Base-by-base conservation (phyloP, 768 basidiomycete species). In the Coprinellus aureogranulatus region DNA sequence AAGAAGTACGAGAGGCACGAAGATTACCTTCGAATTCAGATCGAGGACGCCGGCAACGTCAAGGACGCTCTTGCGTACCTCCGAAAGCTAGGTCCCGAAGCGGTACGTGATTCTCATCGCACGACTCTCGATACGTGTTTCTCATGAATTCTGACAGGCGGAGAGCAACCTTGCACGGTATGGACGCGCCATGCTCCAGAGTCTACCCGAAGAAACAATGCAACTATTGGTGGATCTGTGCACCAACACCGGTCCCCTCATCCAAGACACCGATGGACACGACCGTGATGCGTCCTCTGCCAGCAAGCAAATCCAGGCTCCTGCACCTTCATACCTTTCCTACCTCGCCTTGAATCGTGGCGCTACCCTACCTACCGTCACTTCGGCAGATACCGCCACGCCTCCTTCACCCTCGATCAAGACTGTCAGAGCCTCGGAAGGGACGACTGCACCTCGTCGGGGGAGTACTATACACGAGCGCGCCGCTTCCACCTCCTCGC, bases 171-270 rank as follows among this genome's bases (percentile, higher is more conserved):
- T 98, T 18, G 86, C 90, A 4, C 79, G 90, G 41, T 97, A 98
- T 67, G 96, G 95, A 2, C 86, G 90, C 5, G 89, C 88, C 0
- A 81, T 99, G 76, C 79, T 99, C 0, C 82, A 84, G 5, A 85
- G 83, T 45, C 81, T 94, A 3, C 94, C 96, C 0, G 82, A 88
- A 57, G 92, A 93, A 65, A 95, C 95, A 0, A 98, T 96, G 0
- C 84, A 90, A 54, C 79, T 99, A 0, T 81, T 98, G 5, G 92
- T 96, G 52, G 95, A 98, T 62, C 78, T 98, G 0, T 98, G 96
- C 67, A 91, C 94, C 0, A 86, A 85, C 12, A 77, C 79, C 1
- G 78, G 80, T 3, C 75, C 82, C 2, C 74, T 84, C 0, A 52
- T 20, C 4, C 46, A 22, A 44, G 46, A 18, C 50, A 59, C 72